Base-by-base conservation (phyloP, 768 basidiomycete species). In the Termitomyces sp. region DNA sequence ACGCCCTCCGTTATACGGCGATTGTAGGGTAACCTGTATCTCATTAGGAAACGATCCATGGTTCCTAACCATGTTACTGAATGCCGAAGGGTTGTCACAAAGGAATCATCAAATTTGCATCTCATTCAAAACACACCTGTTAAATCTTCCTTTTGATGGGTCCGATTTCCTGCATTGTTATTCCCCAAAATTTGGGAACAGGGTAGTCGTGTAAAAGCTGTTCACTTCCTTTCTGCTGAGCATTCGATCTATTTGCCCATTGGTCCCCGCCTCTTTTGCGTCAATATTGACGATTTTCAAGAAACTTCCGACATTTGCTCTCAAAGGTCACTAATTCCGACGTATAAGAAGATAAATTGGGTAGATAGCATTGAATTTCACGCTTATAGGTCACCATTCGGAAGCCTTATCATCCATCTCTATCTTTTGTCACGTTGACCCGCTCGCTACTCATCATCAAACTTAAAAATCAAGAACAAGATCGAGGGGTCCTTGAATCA, bases 301-400 rank as follows among this genome's bases (percentile, higher is more conserved):
- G 6, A 30, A 30, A 28, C n/a, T 8, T 32, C 36, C 18, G n/a
- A 2, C 13, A 20, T 47, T 2, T 16, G 6, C 32, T 14, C 16
- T 22, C 32, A 44, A 43, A 13, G 30, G n/a, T 30, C 18, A 11
- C 41, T 6, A 44, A 33, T 11, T 26, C 44, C 24, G 44, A 16
- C 30, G 28, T 53, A 32, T 54, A 16, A 40, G 24, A 9, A 46
- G 53, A 59, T 45, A 55, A 54, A 20, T 13, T 32, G 30, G 13
- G 1, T 28, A 50, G 55, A 52, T 50, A 45, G 52, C 51, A 55
- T 48, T n/a, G 56, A 57, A 55, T 10, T 50, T 35, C 48, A 41
- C 53, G 44, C 35, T 55, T 41, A 11, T 33, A 28, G 20, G n/a
- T 51, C 38, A 24, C 28, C 24, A 50, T 54, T 18, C 35, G 30